Evolutionary conservation across 2,329 filamentous ascomycete genomes (phyloP), one percentile per base, ranked within the genome.

Genomic region (Dactylellina parvicollis): DNA sequence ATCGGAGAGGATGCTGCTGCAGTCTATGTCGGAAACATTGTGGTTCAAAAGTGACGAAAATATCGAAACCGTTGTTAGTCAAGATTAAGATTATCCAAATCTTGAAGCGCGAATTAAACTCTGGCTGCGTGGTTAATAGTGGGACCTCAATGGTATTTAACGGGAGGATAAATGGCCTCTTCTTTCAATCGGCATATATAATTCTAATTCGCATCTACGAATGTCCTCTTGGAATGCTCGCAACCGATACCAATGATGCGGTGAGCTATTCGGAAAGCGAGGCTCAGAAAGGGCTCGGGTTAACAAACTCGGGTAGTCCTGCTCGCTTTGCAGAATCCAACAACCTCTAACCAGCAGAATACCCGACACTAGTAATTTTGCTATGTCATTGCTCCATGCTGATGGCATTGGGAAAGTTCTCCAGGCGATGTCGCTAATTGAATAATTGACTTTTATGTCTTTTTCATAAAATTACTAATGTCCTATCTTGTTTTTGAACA

Each of bases 241-340:
- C 61, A 56, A 66, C 14, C 5, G 16, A 52, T 34, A 32, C 32
- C 50, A 57, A 56, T 49, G 30, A 26, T 3, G 28, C n/a, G 12
- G 24, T 2, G 26, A 42, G 40, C 2, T 12, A 59, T 20, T 52
- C 62, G 62, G 62, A 18, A 67, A 59, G 7, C 52, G 50, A 55
- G 32, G 62, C 62, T 52, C 24, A 47, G 28, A 46, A 55, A 44
- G 28, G 52, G 32, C 18, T 59, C 22, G 32, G 38, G 30, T 52
- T 67, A 28, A 67, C 62, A 26, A 22, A 30, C 59, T 67, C 62
- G 62, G 62, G 52, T 67, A 46, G 22, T 67, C 52, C 36, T 67
- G 52, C 62, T 56, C 18, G 22, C 30, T 47, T 40, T 47, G 38
- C 47, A 32, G 20, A 14, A 24, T 28, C 16, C 40, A 34, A 49